Evolutionary conservation across 768 basidiomycete species (phyloP), one percentile per base, ranked within the genome.

Genomic region (Lactarius hatsudake): DNA sequence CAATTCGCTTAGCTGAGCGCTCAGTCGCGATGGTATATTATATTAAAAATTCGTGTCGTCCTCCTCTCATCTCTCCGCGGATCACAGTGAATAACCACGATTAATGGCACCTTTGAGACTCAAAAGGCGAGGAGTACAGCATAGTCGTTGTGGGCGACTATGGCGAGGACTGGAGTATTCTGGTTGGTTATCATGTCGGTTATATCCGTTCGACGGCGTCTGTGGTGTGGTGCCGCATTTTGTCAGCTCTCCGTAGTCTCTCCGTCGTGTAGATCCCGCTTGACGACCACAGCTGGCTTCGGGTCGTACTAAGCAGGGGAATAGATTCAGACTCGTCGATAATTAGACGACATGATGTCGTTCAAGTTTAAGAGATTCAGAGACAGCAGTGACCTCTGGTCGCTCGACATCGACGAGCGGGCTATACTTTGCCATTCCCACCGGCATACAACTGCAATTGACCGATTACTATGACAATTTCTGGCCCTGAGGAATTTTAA

Each of bases 1-100:
- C 55, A 34, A 32, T 56, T 56, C 55, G 55, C 30, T 56, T 56
- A 56, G 55, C 55, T n/a, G 55, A 18, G 55, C 55, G 55, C 55
- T 56, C 32, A 20, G 32, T 34, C 30, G 18, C 55, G 10, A 23
- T 26, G 13, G 20, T 6, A 10, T 18, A 23, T n/a, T 7, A n/a
- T n/a, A 51, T 51, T 51, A 51, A 53, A 48, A 13, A 17, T 26
- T 53, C 13, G 51, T 53, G 13, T 4, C 1, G 4, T 23, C 26
- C 10, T 34, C 55, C 20, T 30, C 30, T 32, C 28, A 32, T 55
- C 28, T 55, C 28, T 56, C 54, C 54, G 54, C 7, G 26, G 28
- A 34, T 56, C 55, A 32, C 30, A 30, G 18, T 56, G 18, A 56
- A 32, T 30, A 17, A 17, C 20, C 10, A 56, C 30, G 5, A 20